phyloP scores from a whole-genome alignment of 768 basidiomycete species.

The Mrakia frigida region DNA sequence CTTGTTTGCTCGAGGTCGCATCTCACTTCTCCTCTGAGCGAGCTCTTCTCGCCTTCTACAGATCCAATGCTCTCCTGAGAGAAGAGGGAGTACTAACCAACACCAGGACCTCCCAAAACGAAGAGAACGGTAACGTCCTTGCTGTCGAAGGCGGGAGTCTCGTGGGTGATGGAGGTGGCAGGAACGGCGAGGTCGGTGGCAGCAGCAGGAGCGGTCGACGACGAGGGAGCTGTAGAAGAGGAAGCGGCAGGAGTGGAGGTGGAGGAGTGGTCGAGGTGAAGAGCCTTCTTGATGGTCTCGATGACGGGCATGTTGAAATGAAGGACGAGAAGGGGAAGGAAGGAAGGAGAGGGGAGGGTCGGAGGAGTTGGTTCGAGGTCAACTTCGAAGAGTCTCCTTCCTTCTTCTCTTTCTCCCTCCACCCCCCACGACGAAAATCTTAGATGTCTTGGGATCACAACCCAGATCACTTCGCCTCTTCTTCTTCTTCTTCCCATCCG shows the following conservation, averaged over 20 bases:
- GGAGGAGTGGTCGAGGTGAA: slow-evolving; percentile 17
- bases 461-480: slow-evolving; percentile 39
- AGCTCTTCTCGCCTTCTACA: background rate
- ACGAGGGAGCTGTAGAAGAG: background rate
- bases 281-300: slow-evolving; percentile 29
- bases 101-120: slow-evolving; percentile 94
- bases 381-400: background rate
- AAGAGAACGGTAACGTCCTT: slow-evolving; percentile 80
- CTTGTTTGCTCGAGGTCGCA: background rate
- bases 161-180: slow-evolving; percentile 44
- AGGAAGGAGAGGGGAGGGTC: background rate
- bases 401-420: background rate
- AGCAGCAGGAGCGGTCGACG: background rate
- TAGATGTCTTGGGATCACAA: background rate
- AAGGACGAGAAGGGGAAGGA: background rate
- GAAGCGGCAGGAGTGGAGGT: background rate
- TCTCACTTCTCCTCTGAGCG: background rate
- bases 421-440: background rate
- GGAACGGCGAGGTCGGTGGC: slow-evolving; percentile 42
- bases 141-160: slow-evolving; percentile 54
- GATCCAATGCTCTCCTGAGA: background rate
- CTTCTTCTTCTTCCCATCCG: slow-evolving; percentile 37
- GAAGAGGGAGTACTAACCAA: slow-evolving; percentile 53
- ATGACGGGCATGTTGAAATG: slow-evolving; percentile 22
- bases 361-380: background rate